Base-by-base conservation (phyloP, 2,329 filamentous ascomycete species). In the Cercospora sesami region DNA sequence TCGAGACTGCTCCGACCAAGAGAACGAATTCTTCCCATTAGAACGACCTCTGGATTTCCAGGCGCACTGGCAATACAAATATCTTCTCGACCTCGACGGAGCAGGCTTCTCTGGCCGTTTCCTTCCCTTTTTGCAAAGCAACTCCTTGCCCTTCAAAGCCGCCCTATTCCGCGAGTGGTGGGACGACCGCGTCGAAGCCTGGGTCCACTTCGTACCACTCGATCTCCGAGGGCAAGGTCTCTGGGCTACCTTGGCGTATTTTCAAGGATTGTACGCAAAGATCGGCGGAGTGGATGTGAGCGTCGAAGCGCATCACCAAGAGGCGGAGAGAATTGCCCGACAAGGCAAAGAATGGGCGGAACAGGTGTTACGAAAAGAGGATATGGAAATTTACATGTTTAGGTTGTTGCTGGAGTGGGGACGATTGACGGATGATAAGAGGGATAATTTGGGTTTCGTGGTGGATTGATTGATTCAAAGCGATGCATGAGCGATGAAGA, bases 371-470 rank as follows among this genome's bases (percentile, higher is more conserved):
- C 82, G 89, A 68, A 87, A 86, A 73, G 89, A 90, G 77, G 92
- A 95, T 75, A 91, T 91, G 86, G 90, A 93, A 78, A 85, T 93
- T 9, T 95, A 95, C 75, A 83, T 94, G 74, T 95, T 94, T 75
- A 82, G 92, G 58, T 77, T 95, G 68, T 79, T 95, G 73, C 79
- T 95, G 21, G 92, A 95, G 81, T 95, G 91, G 90, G 91, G 85
- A 2, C 81, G 91, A 69, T 75, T 93, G 55, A 85, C 90, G 23
- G 86, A 91, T 78, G 90, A 93, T 74, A 75, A 75, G 64, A 80
- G 85, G 72, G 84, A 86, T 73, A 75, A 80, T 58, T 74, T 87
- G 65, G 79, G 78, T 28, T 78, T 76, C 59, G 59, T 45, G 31
- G 62, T 58, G 21, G 26, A 31, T 58, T 58, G 23, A 31, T 57